Base-by-base conservation (phyloP, 2,329 filamentous ascomycete genomes). In the Penicillium sumatraense region DNA sequence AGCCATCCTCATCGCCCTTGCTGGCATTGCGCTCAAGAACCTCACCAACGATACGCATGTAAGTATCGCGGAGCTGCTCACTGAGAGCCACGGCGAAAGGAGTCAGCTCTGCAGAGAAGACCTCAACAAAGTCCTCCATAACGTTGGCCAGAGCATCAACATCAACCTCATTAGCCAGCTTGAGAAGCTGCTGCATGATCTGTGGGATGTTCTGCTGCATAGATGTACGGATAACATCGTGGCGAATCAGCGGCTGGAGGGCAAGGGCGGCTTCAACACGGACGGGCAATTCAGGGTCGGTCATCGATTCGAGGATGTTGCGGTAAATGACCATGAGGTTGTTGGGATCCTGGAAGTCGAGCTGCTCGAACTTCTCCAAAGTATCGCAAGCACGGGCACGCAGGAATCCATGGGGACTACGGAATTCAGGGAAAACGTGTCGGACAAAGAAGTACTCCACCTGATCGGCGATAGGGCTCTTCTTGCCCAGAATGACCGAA, bases 121-220 rank as follows among this genome's bases (percentile, higher is more conserved):
- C 93, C 75, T 99, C 95, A 42, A 99, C 95, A 71, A 99, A 99
- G 71, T 99, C 95, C 76, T 99, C 95, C 95, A 99, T 99, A 35
- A 99, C 95, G 69, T 98, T 98, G 20, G 95, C 93, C 36, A 99
- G 82, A 5, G 95, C 93, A 74, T 99, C 95, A 45, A 99, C 93
- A 71, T 99, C 95, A 55, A 96, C 95, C 76, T 99, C 95, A 70
- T 99, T 99, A 24, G 95, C 93, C 54, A 99, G 81, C 79, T 98
- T 98, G 51, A 99, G 83, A 13, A 99, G 83, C 76, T 99, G 93
- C 77, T 98, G 96, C 95, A 99, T 99, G 69, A 99, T 98, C 68
- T 96, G 96, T 14, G 95, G 93, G 63, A 99, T 99, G 73, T 93
- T 97, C 69, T 93, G 87, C 77, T 97, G 93, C 95, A 99, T 98